A percentile compares a stretch with the other conserved stretches of the same genome.
phyloP scores from a whole-genome alignment of 371 early-diverging fungal genomes.

The Apophysomyces sp. region DNA sequence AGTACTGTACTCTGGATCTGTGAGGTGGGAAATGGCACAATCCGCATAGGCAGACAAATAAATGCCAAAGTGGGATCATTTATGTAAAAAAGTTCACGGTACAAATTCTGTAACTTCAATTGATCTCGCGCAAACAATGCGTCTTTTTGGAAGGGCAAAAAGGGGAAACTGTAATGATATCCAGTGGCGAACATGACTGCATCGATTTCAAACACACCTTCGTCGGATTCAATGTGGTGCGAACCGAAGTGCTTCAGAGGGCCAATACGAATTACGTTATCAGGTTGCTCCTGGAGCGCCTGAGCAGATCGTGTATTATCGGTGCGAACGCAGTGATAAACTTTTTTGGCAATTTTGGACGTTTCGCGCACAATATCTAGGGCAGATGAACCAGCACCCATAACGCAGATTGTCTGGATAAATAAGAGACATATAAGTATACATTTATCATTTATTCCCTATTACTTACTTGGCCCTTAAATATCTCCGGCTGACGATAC shows the following conservation, averaged over 20 bases:
- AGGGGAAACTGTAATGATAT: constrained; percentile 60
- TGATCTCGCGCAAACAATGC: constrained; percentile 36
- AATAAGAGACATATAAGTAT: not conserved
- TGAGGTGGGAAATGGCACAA: constrained; percentile 56
- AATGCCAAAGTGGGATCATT: constrained; percentile 56
- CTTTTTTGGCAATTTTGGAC: constrained; percentile 26
- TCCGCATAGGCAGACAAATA: constrained; percentile 54
- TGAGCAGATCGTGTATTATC: constrained; percentile 23
- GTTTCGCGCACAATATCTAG: constrained; percentile 52
- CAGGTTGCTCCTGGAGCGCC: constrained; percentile 7
- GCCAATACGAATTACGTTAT: constrained; percentile 15
- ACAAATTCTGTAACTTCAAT: constrained; percentile 45
- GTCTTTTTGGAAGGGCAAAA: constrained; percentile 30
- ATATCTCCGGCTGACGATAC: constrained; percentile 47
- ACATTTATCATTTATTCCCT: not conserved
- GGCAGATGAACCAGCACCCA: constrained; percentile 50
- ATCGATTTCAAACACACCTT: constrained; percentile 40
- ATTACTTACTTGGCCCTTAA: constrained; percentile 35
- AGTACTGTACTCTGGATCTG: constrained; percentile 52
- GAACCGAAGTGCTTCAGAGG: constrained; percentile 1
- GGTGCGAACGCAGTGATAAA: constrained; percentile 46
- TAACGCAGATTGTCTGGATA: constrained; percentile 36
- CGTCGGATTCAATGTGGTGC: constrained; percentile 27
- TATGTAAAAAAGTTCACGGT: constrained; percentile 48
- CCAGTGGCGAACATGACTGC: constrained; percentile 62